These are phyloP conservation scores for Penicillium argentinense DNA, from an alignment of 495 filamentous ascomycete genomes.

Conservation along the genomic window DNA sequence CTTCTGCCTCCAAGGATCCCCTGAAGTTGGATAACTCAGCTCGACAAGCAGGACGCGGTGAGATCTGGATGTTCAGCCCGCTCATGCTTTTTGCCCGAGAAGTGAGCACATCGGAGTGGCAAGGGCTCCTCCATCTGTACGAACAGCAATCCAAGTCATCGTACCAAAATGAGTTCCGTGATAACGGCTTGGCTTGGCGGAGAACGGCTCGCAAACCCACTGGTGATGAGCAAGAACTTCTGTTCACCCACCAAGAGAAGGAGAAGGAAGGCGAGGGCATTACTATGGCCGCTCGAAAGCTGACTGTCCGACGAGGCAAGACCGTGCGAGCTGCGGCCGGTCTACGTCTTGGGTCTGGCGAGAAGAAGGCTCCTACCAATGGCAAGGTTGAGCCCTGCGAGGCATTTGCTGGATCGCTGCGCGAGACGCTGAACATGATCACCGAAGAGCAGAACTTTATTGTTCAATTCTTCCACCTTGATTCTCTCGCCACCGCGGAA, in stretches of 20 bases:
- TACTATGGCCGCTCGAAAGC: slow-evolving; percentile 76
- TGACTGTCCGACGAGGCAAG: slow-evolving; percentile 90
- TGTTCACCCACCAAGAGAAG: slow-evolving; percentile 86
- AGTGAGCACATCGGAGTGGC: slow-evolving; percentile 77
- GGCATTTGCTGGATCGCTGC: slow-evolving; percentile 76
- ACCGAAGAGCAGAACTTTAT: slow-evolving; percentile 93
- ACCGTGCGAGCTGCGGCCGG: slow-evolving; percentile 72
- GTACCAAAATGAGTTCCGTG: slow-evolving; percentile 79
- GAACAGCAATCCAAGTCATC: slow-evolving; percentile 70
- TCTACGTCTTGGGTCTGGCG: slow-evolving; percentile 48
- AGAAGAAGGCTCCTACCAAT: slow-evolving; percentile 57
- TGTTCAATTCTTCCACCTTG: slow-evolving; percentile 88
- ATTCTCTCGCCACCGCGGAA: slow-evolving; percentile 71
- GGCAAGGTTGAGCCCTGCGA: slow-evolving; percentile 74
- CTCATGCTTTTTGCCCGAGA: slow-evolving; percentile 83
- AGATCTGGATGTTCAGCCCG: slow-evolving; percentile 81
- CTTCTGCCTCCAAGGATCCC: slow-evolving; percentile 41
- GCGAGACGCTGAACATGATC: slow-evolving; percentile 75
- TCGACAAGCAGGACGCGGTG: slow-evolving; percentile 52
- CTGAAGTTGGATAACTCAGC: slow-evolving; percentile 51
- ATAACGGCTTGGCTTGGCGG: slow-evolving; percentile 81
- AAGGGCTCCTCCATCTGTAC: slow-evolving; percentile 74
- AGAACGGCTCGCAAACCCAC: slow-evolving; percentile 72
- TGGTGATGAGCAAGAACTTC: slow-evolving; percentile 80
- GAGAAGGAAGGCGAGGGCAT: slow-evolving; percentile 68